Evolutionary conservation across 805 yeast genomes (phyloP), one percentile per base, ranked within the genome.

Genomic region (Nakazawaea ishiwadae): DNA sequence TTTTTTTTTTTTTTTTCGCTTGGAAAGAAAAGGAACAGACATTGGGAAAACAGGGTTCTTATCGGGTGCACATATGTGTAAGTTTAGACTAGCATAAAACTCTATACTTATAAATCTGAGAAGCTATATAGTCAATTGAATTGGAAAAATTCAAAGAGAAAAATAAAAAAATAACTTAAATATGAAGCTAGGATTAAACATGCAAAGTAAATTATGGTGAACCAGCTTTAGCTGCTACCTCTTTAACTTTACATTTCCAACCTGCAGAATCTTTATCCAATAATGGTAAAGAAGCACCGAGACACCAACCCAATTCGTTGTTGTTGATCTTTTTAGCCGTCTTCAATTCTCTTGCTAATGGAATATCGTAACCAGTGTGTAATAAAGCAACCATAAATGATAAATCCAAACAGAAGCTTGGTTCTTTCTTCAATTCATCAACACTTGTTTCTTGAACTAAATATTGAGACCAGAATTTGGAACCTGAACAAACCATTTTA

Each of bases 251-350:
- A 63, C 96, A 88, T 39, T 68, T 72, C 96, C 96, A 87, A 31
- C 78, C 79, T 16, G 76, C 64, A 34, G 53, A 64, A 34, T 60
- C 64, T 46, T 71, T 69, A 48, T 85, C 93, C 51, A 93, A 70
- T 52, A 93, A 68, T 7, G 98, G 98, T 53, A 93, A 73, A 2
- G 97, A 87, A 1, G 98, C 99, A 53, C 99, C 99, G 43, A 93
- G 71, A 69, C 98, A 93, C 99, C 99, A 93, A 26, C 99, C 99
- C 39, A 93, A 73, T 66, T 93, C 99, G 54, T 87, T 89, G 56
- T 80, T 79, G 39, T 80, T 84, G 52, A 93, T 87, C 59, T 79
- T 89, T 69, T 88, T 81, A 7, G 97, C 98, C 5, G 96, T 93
- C 62, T 78, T 85, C 51, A 93, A 78, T 63, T 91, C 97, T 60